Evolutionary conservation across 495 filamentous ascomycete genomes (phyloP).

Genomic region (Podospora tetraspora): DNA sequence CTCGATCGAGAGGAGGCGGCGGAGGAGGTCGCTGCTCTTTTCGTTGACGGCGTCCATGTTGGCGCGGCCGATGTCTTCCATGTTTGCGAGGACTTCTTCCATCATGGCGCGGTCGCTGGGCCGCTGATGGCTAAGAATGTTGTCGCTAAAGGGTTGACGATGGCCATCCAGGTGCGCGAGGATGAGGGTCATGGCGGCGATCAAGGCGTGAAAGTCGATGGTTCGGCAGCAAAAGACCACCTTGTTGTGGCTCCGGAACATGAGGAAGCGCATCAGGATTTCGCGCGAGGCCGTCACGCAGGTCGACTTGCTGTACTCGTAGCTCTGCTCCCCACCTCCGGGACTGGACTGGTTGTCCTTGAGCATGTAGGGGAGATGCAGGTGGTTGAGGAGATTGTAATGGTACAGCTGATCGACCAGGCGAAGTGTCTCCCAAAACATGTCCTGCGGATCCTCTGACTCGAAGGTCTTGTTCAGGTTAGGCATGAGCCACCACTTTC

Average conservation of each 20-base stretch:
- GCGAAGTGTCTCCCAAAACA: slow-evolving; percentile 26
- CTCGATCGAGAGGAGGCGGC: slow-evolving; percentile 34
- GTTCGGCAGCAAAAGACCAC: slow-evolving; percentile 31
- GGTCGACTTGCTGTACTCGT: slow-evolving; percentile 35
- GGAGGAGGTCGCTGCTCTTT: slow-evolving; percentile 32
- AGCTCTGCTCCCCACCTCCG: slow-evolving; percentile 2
- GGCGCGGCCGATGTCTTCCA: slow-evolving; percentile 28
- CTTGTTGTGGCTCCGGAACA: slow-evolving; percentile 26
- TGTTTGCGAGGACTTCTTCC: slow-evolving; percentile 38
- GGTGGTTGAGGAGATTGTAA: slow-evolving; percentile 30
- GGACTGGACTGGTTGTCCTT: slow-evolving; percentile 1
- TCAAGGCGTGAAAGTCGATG: slow-evolving; percentile 35
- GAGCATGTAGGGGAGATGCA: slow-evolving; percentile 37
- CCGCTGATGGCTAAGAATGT: slow-evolving; percentile 36
- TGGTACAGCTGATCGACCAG: slow-evolving; percentile 33
- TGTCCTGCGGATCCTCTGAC: slow-evolving; percentile 19
- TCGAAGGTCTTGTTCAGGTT: slow-evolving; percentile 10
- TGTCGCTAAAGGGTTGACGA: slow-evolving; percentile 6
- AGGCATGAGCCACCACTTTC: slow-evolving; percentile 33
- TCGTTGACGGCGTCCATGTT: slow-evolving; percentile 33
- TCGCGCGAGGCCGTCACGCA: slow-evolving; percentile 37
- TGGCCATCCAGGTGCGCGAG: slow-evolving; percentile 18
- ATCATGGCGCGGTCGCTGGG: slow-evolving; percentile 42
- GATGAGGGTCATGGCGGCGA: slow-evolving; percentile 30
- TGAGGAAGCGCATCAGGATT: slow-evolving; percentile 33